phyloP scores from a whole-genome alignment of 2,329 filamentous ascomycete species.

The Paradendryphiella salina region DNA sequence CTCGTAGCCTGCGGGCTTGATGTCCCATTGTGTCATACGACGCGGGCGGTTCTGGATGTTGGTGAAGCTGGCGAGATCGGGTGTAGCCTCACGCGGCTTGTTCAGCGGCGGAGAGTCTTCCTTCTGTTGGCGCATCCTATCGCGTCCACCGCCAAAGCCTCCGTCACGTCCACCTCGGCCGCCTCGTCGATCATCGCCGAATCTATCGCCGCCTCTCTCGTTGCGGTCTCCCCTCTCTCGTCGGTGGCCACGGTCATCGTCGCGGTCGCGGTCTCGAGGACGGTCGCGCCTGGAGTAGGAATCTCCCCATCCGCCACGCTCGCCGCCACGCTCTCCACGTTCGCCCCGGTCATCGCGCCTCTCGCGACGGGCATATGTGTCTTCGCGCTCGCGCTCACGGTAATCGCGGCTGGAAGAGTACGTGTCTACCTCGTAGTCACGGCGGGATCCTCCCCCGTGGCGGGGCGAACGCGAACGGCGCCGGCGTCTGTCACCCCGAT shows the following conservation, averaged over 20 bases:
- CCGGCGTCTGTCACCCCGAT: slow-evolving; percentile 50
- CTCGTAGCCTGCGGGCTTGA: slow-evolving; percentile 97
- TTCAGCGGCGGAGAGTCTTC: slow-evolving; percentile 74
- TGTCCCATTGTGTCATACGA: slow-evolving; percentile 97
- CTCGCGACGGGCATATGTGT: slow-evolving; percentile 76
- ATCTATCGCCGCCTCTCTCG: slow-evolving; percentile 55
- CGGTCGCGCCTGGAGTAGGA: slow-evolving; percentile 45
- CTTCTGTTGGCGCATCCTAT: slow-evolving; percentile 64
- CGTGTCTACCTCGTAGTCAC: slow-evolving; percentile 76
- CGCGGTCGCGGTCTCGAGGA: slow-evolving; percentile 37
- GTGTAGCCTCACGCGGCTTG: slow-evolving; percentile 93
- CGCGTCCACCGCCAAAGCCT: slow-evolving; percentile 46
- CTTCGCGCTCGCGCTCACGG: slow-evolving; percentile 89
- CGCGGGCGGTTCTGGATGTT: slow-evolving; percentile 84
- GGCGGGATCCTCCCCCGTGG: slow-evolving; percentile 63
- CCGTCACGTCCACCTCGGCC: slow-evolving; percentile 32
- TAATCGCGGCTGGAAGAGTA: slow-evolving; percentile 94
- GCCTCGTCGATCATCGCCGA: slow-evolving; percentile 46
- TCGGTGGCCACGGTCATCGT: slow-evolving; percentile 42
- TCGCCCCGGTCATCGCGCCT: slow-evolving; percentile 53
- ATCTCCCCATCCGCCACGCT: slow-evolving; percentile 62
- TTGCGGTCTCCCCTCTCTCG: slow-evolving; percentile 51
- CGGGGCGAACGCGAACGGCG: slow-evolving; percentile 87
- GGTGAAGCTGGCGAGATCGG: slow-evolving; percentile 86
- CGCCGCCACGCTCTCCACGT: slow-evolving; percentile 48